phyloP scores from a whole-genome alignment of 371 early-diverging fungal genomes.

The Mucor irregularis region DNA sequence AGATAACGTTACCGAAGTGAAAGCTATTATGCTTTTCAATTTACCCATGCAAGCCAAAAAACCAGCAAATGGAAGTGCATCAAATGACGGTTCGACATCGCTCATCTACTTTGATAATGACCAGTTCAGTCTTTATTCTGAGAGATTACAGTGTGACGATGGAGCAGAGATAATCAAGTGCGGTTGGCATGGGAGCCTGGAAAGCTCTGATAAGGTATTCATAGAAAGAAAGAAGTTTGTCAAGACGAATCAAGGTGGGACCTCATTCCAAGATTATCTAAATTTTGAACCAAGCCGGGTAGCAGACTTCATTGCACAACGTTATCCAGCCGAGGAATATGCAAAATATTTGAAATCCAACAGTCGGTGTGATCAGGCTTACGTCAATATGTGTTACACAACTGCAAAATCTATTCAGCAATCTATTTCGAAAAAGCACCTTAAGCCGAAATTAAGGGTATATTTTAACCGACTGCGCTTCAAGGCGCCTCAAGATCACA shows the following conservation, averaged over 20 bases:
- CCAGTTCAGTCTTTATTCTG: conserved; percentile 86
- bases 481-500: conserved; percentile 96
- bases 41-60: conserved; percentile 79
- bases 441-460: conserved; percentile 89
- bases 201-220: conserved; percentile 64
- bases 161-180: conserved; percentile 91
- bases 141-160: conserved; percentile 88
- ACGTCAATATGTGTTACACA: conserved; percentile 69
- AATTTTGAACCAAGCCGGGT: conserved; percentile 85
- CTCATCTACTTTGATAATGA: conserved; percentile 96
- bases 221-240: conserved; percentile 89
- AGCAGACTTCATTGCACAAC: conserved; percentile 73
- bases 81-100: conserved; percentile 77
- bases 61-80: conserved; percentile 12
- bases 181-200: conserved; percentile 81
- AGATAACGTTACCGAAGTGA: conserved; percentile 17
- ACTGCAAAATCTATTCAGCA: conserved; percentile 83
- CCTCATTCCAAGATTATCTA: background rate
- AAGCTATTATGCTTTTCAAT: conserved; percentile 87
- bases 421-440: conserved; percentile 71
- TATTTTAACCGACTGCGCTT: conserved; percentile 98
- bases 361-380: conserved; percentile 62
- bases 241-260: background rate
- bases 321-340: conserved; percentile 74
- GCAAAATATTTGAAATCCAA: conserved; percentile 75